Conservation (phyloP, 805 yeast genomes). For the Hyphopichia homilentoma region DNA sequence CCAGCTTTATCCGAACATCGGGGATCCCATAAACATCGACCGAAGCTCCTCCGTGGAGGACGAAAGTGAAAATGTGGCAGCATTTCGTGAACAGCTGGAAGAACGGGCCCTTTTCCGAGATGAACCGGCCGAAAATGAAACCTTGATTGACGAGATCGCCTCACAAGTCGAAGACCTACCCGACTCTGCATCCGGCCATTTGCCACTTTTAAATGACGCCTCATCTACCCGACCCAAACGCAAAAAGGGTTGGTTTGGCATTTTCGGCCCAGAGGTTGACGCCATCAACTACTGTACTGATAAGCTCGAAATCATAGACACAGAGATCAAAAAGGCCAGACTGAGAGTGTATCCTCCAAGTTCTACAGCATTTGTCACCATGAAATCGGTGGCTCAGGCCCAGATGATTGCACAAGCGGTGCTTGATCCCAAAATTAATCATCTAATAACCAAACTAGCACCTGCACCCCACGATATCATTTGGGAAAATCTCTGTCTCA, state of each 20-base stretch:
- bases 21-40: slow-evolving; percentile 24
- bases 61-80: not conserved
- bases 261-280: slow-evolving; percentile 69
- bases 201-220: slow-evolving; percentile 25
- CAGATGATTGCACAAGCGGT: slow-evolving; percentile 97
- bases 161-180: slow-evolving; percentile 15
- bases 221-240: slow-evolving; percentile 46
- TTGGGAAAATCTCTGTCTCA: slow-evolving; percentile 86
- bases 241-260: slow-evolving; percentile 56
- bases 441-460: slow-evolving; percentile 76
- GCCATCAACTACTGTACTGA: slow-evolving; percentile 76
- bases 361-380: slow-evolving; percentile 88
- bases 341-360: slow-evolving; percentile 72
- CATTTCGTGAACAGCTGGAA: not conserved
- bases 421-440: slow-evolving; percentile 82
- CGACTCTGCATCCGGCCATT: slow-evolving; percentile 10
- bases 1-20: slow-evolving; percentile 22
- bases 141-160: slow-evolving; percentile 25
- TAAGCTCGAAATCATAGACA: slow-evolving; percentile 65
- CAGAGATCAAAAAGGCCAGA: slow-evolving; percentile 63
- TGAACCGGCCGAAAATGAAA: slow-evolving; percentile 2
- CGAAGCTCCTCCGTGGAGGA: slow-evolving; percentile 3
- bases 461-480: slow-evolving; percentile 96
- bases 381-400: slow-evolving; percentile 93
- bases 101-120: not conserved